Evolutionary conservation across 306 rosid genomes (phyloP).

Genomic region (Medicago arabica): DNA sequence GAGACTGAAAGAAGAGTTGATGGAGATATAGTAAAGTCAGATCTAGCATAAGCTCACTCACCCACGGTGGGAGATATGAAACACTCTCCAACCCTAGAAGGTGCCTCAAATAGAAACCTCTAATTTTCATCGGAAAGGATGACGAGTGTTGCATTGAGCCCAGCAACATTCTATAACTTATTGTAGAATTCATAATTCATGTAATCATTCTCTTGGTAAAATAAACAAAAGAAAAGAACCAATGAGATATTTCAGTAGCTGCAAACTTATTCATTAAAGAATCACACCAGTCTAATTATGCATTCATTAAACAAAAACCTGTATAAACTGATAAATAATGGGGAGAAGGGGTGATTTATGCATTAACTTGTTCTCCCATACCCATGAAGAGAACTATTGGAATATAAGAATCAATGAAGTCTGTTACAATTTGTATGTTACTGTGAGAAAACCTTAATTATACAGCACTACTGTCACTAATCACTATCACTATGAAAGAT

Average conservation of each 20-base stretch:
- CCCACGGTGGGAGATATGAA: no score
- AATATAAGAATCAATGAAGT: conserved; percentile 29
- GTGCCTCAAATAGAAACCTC: background rate
- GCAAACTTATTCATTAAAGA: conserved; percentile 13
- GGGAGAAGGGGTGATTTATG: no score
- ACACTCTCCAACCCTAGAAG: no score
- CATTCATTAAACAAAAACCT: background rate
- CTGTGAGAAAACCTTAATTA: conserved; percentile 51
- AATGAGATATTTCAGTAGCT: conserved; percentile 7
- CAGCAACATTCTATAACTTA: no score
- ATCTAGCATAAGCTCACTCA: no score
- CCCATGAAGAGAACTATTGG: background rate
- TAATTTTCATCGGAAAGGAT: background rate
- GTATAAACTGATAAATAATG: no score
- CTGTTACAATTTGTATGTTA: conserved; percentile 52
- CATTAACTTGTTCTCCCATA: no score
- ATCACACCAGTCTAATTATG: background rate
- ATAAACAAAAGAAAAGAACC: background rate
- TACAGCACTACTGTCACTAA: conserved; percentile 50
- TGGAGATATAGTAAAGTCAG: no score
- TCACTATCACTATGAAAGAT: conserved; percentile 42
- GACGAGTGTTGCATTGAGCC: background rate
- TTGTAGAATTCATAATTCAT: background rate
- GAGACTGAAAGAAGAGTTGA: no score
- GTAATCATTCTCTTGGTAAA: background rate